These are phyloP conservation scores for Saccharomycopsis microspora DNA, from an alignment of 805 yeast genomes.

Conservation along the genomic window DNA sequence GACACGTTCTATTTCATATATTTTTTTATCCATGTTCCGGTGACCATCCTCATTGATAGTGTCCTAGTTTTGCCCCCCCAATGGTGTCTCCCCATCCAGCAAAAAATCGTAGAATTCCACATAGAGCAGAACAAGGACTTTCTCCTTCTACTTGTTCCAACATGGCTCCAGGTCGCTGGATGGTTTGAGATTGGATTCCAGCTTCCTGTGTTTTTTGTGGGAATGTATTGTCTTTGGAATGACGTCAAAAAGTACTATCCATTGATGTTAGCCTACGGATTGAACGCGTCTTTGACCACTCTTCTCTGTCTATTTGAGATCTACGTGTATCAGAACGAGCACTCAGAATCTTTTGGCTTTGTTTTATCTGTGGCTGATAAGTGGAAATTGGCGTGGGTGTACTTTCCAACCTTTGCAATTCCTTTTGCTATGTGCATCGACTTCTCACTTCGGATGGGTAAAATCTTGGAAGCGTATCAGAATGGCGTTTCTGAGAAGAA, in stretches of 20 bases:
- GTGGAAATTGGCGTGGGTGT: conserved; percentile 37
- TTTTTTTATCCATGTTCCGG: conserved; percentile 58
- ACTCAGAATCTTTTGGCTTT: conserved; percentile 15
- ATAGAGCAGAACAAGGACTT: conserved; percentile 59
- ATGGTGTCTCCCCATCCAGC: conserved; percentile 38
- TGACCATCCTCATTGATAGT: conserved; percentile 68
- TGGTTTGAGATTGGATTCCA: conserved; percentile 64
- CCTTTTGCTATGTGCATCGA: conserved; percentile 50
- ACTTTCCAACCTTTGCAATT: conserved; percentile 61
- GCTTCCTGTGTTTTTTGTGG: conserved; percentile 60
- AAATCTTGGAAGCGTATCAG: neutral
- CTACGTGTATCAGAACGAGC: conserved; percentile 10
- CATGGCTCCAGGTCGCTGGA: conserved; percentile 69
- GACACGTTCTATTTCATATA: conserved; percentile 40
- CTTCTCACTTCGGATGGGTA: conserved; percentile 13
- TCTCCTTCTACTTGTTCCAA: conserved; percentile 43
- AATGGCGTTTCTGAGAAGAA: neutral
- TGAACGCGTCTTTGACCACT: conserved; percentile 77
- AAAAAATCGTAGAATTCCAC: conserved; percentile 44
- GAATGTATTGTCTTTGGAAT: conserved; percentile 24
- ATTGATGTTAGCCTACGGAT: conserved; percentile 55
- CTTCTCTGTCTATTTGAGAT: conserved; percentile 55
- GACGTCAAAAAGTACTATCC: conserved; percentile 23
- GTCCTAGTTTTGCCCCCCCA: conserved; percentile 51
- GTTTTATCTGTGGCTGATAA: conserved; percentile 30